phyloP scores from a whole-genome alignment of 2,329 filamentous ascomycete species.

The Diaporthe caulivora region DNA sequence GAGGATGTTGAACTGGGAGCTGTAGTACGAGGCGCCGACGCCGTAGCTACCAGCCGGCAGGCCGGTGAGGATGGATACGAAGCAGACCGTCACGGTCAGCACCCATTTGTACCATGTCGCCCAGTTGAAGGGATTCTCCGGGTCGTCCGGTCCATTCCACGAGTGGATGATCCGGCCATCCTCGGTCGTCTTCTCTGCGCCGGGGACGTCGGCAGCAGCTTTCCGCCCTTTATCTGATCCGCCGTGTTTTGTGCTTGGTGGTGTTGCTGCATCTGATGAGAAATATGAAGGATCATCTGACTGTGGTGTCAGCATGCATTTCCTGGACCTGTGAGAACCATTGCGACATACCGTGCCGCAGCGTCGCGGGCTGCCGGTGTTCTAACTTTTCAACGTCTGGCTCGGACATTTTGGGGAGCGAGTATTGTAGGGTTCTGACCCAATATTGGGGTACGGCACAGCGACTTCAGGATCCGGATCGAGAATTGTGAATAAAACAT shows the following conservation, averaged over 20 bases:
- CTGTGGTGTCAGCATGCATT: not conserved
- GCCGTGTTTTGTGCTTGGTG: not conserved
- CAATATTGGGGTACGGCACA: not conserved
- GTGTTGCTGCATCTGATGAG: conserved; percentile 19
- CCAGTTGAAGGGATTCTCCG: conserved; percentile 66
- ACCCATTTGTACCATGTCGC: conserved; percentile 59
- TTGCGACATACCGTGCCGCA: conserved; percentile 4
- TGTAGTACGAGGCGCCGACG: conserved; percentile 29
- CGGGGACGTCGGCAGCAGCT: conserved; percentile 9
- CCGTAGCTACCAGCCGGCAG: conserved; percentile 35
- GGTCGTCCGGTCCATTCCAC: conserved; percentile 62
- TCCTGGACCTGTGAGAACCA: not conserved
- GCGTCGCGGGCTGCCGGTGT: conserved; percentile 11
- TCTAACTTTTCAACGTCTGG: conserved; percentile 32
- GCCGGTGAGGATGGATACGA: conserved; percentile 34
- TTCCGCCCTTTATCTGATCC: conserved; percentile 6
- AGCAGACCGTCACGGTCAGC: conserved; percentile 35
- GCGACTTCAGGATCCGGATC: not conserved
- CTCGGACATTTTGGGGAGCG: conserved; percentile 13
- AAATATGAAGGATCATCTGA: not conserved
- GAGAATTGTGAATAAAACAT: not conserved
- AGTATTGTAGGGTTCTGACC: not conserved
- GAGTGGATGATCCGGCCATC: conserved; percentile 58
- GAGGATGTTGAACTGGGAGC: conserved; percentile 30
- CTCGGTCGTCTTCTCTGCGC: conserved; percentile 33